phyloP scores from a whole-genome alignment of 164 flowering plant genomes.

The Kingdonia uniflora region DNA sequence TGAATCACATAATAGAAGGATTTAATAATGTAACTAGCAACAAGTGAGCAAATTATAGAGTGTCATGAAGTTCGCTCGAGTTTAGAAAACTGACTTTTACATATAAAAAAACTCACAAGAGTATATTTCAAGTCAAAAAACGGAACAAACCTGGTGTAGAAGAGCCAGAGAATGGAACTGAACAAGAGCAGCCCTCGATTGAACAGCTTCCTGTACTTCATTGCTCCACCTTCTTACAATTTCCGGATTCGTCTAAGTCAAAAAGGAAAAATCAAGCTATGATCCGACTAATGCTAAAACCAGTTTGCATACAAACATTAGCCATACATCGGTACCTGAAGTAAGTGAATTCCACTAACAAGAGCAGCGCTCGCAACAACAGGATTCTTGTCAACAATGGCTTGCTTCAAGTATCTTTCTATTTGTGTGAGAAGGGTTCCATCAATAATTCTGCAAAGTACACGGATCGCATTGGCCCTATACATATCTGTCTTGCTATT shows the following conservation, averaged over 20 bases:
- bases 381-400: slow-evolving; percentile 97
- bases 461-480: slow-evolving; percentile 94
- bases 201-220: slow-evolving; percentile 98
- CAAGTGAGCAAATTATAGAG: too few species aligned
- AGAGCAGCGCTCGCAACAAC: slow-evolving; percentile 99
- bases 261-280: background rate
- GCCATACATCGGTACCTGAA: slow-evolving; percentile 50
- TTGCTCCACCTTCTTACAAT: slow-evolving; percentile 97
- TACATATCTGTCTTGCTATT: slow-evolving; percentile 97
- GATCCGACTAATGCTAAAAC: too few species aligned
- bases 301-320: background rate
- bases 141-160: slow-evolving; percentile 58
- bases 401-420: slow-evolving; percentile 94
- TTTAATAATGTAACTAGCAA: background rate
- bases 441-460: slow-evolving; percentile 85
- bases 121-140: too few species aligned
- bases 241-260: slow-evolving; percentile 76
- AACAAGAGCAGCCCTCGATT: slow-evolving; percentile 92
- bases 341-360: slow-evolving; percentile 90
- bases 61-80: too few species aligned
- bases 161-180: slow-evolving; percentile 92
- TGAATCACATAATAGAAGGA: too few species aligned
- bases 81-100: too few species aligned
- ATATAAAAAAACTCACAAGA: too few species aligned
- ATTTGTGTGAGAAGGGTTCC: slow-evolving; percentile 93